phyloP scores from a whole-genome alignment of 257 asterid species.

The Solanum bukasovii region DNA sequence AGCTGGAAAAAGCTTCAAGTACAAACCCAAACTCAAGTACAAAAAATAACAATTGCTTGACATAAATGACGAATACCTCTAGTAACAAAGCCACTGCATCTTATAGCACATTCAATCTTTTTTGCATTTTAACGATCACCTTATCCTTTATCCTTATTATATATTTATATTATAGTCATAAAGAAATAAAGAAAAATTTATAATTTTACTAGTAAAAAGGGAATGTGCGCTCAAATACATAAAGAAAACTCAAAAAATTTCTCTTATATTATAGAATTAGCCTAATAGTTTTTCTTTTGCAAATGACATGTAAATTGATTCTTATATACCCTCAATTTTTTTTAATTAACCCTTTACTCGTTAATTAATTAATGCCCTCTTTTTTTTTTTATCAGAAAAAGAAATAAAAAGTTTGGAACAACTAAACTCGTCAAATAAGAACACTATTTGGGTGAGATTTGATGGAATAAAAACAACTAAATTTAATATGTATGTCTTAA shows the following conservation, averaged over 20 bases:
- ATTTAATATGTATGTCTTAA: too few species aligned
- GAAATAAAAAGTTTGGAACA: too few species aligned
- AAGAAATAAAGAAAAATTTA: background rate
- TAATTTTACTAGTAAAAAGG: background rate
- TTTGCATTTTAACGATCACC: background rate
- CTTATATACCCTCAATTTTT: too few species aligned
- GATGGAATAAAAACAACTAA: too few species aligned
- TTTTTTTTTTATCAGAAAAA: too few species aligned
- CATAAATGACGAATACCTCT: background rate
- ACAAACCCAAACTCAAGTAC: background rate
- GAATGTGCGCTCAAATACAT: background rate
- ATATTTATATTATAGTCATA: too few species aligned
- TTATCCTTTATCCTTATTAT: background rate
- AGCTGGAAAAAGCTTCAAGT: background rate
- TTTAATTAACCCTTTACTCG: too few species aligned
- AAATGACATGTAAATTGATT: too few species aligned
- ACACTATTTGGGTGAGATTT: too few species aligned
- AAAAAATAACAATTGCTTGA: background rate
- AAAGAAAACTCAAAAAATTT: background rate
- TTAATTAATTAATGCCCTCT: too few species aligned
- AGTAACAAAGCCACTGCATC: background rate
- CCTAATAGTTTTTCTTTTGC: too few species aligned
- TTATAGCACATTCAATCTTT: background rate
- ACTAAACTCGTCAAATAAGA: too few species aligned
- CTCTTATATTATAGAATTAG: background rate